These are phyloP conservation scores for Phaeosphaeriaceae sp. DNA, from an alignment of 2,329 filamentous ascomycete genomes.

Conservation along the genomic window DNA sequence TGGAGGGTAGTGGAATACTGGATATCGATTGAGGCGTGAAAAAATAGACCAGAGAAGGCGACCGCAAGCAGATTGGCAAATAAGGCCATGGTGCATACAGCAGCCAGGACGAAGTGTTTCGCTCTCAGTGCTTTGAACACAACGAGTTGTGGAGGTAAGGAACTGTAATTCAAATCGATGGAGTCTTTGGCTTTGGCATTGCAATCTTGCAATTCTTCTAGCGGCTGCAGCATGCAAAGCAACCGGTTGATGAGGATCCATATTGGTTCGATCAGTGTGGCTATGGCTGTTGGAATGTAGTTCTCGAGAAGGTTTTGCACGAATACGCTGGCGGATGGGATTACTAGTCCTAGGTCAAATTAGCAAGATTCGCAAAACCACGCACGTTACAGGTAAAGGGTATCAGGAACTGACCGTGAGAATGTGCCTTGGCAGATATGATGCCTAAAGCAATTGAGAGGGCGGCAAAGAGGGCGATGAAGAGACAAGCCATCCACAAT, in stretches of 20 bases:
- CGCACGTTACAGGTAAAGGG: too few relatives aligned
- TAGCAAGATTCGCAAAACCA: neutral
- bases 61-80: slow-evolving; percentile 63
- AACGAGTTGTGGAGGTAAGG: slow-evolving; percentile 62
- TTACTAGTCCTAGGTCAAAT: slow-evolving; percentile 32
- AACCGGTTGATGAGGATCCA: slow-evolving; percentile 64
- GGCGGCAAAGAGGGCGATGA: slow-evolving; percentile 22
- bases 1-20: slow-evolving; percentile 9
- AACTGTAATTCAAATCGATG: slow-evolving; percentile 59
- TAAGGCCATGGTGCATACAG: slow-evolving; percentile 58
- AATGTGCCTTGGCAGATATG: slow-evolving; percentile 20
- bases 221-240: slow-evolving; percentile 62
- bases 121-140: slow-evolving; percentile 55
- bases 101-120: slow-evolving; percentile 55
- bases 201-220: slow-evolving; percentile 57
- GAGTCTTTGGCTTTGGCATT: slow-evolving; percentile 41
- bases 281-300: slow-evolving; percentile 63
- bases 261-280: slow-evolving; percentile 64
- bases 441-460: slow-evolving; percentile 20
- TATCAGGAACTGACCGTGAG: slow-evolving; percentile 18
- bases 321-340: slow-evolving; percentile 46
- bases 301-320: slow-evolving; percentile 53
- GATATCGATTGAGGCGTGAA: slow-evolving; percentile 40
- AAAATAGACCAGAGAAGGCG: slow-evolving; percentile 60
- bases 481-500: slow-evolving; percentile 13